These are phyloP conservation scores for Jamesozyma gamospora DNA, from an alignment of 805 yeast genomes.

Conservation along the genomic window DNA sequence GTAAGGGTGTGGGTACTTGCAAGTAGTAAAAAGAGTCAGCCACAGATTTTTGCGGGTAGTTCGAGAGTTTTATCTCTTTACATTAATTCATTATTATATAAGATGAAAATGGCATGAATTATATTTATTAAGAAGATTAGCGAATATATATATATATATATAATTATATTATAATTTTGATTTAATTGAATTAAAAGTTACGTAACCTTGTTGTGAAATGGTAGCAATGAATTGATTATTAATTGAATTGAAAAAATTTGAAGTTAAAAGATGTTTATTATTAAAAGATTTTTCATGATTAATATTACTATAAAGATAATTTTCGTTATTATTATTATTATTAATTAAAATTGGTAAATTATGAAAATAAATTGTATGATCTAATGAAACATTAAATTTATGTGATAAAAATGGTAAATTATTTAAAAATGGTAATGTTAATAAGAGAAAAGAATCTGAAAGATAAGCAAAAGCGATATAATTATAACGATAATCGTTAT, in stretches of 20 bases:
- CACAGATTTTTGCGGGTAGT: no score
- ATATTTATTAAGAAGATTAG: no score
- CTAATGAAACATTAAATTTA: slow-evolving; percentile 49
- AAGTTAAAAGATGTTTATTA: slow-evolving; percentile 46
- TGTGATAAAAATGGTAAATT: slow-evolving; percentile 37
- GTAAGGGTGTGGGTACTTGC: no score
- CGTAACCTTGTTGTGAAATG: slow-evolving; percentile 56
- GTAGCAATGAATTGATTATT: slow-evolving; percentile 48
- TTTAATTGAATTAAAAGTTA: slow-evolving; percentile 14
- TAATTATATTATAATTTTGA: no score
- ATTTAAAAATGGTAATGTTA: slow-evolving; percentile 43
- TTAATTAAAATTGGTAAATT: slow-evolving; percentile 34
- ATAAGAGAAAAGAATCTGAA: slow-evolving; percentile 47
- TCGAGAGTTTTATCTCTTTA: no score
- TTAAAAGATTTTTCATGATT: slow-evolving; percentile 40
- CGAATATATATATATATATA: no score
- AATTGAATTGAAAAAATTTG: slow-evolving; percentile 41
- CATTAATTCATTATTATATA: no score
- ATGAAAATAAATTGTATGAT: slow-evolving; percentile 60
- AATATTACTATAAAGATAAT: slow-evolving; percentile 32
- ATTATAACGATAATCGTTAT: slow-evolving; percentile 30
- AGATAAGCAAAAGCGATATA: slow-evolving; percentile 51
- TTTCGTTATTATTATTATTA: slow-evolving; percentile 34
- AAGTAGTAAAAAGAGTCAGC: no score
- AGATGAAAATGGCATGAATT: no score